phyloP scores from a whole-genome alignment of 352 stramenopile species.

The Bremia lactucae region DNA sequence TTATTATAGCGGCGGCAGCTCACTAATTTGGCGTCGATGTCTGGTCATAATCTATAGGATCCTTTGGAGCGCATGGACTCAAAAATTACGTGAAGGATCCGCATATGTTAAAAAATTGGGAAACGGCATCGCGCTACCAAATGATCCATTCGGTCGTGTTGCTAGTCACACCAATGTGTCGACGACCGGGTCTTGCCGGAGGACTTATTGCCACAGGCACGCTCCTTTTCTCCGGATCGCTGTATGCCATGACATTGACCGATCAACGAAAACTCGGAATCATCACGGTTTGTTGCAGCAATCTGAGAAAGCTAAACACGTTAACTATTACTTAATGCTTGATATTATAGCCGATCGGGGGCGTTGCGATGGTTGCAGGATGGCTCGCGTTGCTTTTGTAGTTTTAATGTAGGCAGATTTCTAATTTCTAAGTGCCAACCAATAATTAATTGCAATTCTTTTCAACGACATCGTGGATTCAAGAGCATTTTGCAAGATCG shows the following conservation, averaged over 20 bases:
- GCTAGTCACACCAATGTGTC: slow-evolving; percentile 50
- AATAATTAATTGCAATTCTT: no score
- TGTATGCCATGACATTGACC: slow-evolving; percentile 72
- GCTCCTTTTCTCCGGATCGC: slow-evolving; percentile 67
- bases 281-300: slow-evolving; percentile 44
- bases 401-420: not conserved
- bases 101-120: slow-evolving; percentile 79
- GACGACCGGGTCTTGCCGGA: slow-evolving; percentile 45
- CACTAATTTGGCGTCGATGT: not conserved
- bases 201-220: slow-evolving; percentile 48
- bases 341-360: slow-evolving; percentile 43
- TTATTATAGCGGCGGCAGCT: slow-evolving; percentile 1
- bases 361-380: slow-evolving; percentile 52
- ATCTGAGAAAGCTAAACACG: not conserved
- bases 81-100: slow-evolving; percentile 57
- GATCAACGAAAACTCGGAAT: slow-evolving; percentile 62
- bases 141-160: slow-evolving; percentile 67
- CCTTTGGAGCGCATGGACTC: slow-evolving; percentile 70
- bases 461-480: no score
- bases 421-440: no score
- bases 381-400: slow-evolving; percentile 67
- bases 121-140: slow-evolving; percentile 76
- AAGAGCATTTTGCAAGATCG: no score
- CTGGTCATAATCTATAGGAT: slow-evolving; percentile 23
- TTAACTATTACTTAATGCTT: slow-evolving; percentile 6